phyloP scores from a whole-genome alignment of 768 basidiomycete species.

The Suillus fuscotomentosus region DNA sequence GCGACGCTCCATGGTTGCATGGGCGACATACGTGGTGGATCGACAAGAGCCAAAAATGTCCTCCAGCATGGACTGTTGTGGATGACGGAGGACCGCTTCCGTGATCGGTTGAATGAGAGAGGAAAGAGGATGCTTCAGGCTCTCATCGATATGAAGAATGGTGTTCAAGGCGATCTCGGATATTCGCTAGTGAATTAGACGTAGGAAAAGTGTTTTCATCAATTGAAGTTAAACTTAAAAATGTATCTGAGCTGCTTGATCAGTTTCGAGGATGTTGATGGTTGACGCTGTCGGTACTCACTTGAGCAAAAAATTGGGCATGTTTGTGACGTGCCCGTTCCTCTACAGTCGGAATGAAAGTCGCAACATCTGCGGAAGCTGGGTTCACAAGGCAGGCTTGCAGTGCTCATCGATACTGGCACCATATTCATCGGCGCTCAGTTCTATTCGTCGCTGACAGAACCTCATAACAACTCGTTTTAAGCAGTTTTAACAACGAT shows the following conservation, averaged over 20 bases:
- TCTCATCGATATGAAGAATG: constrained; percentile 53
- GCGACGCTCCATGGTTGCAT: constrained; percentile 72
- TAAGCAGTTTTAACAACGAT: background rate
- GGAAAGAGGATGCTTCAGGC: constrained; percentile 58
- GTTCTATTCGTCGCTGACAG: too few species aligned
- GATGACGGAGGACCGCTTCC: constrained; percentile 59
- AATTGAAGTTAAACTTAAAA: background rate
- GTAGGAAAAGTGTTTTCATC: background rate
- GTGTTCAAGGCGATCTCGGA: constrained; percentile 40
- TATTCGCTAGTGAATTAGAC: constrained; percentile 38
- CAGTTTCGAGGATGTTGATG: background rate
- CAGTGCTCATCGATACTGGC: background rate
- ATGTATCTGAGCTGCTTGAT: background rate
- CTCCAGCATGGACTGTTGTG: constrained; percentile 72
- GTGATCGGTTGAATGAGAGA: constrained; percentile 40
- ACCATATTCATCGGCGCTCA: background rate
- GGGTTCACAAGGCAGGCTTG: background rate
- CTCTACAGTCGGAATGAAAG: background rate
- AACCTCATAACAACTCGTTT: background rate
- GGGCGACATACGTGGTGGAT: constrained; percentile 61
- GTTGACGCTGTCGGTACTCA: background rate
- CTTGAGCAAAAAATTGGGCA: background rate
- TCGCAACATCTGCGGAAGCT: background rate
- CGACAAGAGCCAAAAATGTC: constrained; percentile 64
- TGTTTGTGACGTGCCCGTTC: background rate